Base-by-base conservation (phyloP, 768 basidiomycete genomes). In the Kwoniella newhampshirensis region DNA sequence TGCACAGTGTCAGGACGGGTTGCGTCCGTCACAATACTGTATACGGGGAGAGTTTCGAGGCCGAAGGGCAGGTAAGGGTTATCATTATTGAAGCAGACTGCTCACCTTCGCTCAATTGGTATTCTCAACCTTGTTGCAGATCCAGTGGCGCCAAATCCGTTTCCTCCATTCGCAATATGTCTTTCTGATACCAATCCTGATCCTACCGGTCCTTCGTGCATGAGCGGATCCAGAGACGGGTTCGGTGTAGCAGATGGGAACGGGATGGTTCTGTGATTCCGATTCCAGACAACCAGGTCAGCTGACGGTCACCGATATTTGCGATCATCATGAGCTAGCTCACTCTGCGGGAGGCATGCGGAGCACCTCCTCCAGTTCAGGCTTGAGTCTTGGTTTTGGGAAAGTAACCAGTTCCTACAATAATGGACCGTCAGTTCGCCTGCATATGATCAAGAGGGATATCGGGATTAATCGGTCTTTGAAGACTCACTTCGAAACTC, bases 391-490 rank as follows among this genome's bases (percentile, higher is more conserved):
- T n/a, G 92, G 84, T 28, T 85, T 80, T 0, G 91, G 89, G 68
- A 94, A 94, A 49, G 79, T 82, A 75, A 97, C 85, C 54, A 98
- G 82, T 80, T 97, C 94, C 93, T 97, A 35, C 12, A 6, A 32
- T 32, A 6, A 32, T 32, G 7, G 40, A 6, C 8, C 40, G 5
- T 42, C 40, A 42, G 40, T n/a, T 42, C 17, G 6, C 8, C 17
- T 23, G 41, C 41, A n/a, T 42, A 32, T 13, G 32, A 32, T 6
- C 13, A 13, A 32, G 32, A 6, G 7, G 32, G 6, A 32, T 32
- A 13, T 32, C 32, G 32, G 32, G 32, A 32, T 6, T 28, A 47
- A 32, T 51, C 27, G 35, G n/a, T 40, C 25, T 26, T n/a, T 0
- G 42, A 21, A 13, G 28, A 79, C 85, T 49, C 51, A 93, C 94